Conservation (phyloP, 306 rosid genomes). For the apple (Malus domestica) region ASM211411v1 NC_041798.1:41550501-41551000, state of each 20-base stretch:
- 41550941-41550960: constrained; percentile 25
- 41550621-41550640: no score
- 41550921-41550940: constrained; percentile 67
- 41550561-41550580: no score
- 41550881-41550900: constrained; percentile 28
- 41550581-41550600: no score
- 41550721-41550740: not conserved
- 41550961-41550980: not conserved
- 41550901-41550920: constrained; percentile 44
- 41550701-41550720: not conserved
- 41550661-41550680: no score
- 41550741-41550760: not conserved
- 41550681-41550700: no score
- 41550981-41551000: constrained; percentile 11
- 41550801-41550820: not conserved
- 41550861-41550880: constrained; percentile 3
- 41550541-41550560: no score
- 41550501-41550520: no score
- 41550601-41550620: no score
- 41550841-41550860: not conserved
- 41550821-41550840: not conserved
- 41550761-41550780: not conserved
- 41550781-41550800: not conserved
- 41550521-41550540: no score
- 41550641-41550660: no score